Conservation (phyloP, 169 alveolate species). For the Theileria orientalis region DNA sequence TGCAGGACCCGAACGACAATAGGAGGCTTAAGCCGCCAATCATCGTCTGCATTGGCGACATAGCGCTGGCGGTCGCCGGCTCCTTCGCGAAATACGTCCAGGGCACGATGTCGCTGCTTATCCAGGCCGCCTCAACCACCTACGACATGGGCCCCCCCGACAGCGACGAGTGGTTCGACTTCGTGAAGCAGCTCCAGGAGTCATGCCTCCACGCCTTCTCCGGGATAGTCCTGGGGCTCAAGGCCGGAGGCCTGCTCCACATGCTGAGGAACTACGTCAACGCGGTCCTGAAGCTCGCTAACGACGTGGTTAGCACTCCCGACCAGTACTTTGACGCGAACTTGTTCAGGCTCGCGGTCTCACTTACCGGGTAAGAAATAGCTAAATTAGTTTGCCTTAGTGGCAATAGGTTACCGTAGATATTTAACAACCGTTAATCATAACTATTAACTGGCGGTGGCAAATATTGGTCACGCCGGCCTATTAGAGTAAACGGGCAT, state of each 20-base stretch:
- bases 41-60: slow-evolving; percentile 86
- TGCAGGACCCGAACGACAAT: slow-evolving; percentile 78
- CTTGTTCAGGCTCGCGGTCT: slow-evolving; percentile 40
- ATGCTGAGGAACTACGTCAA: slow-evolving; percentile 77
- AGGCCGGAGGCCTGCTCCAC: slow-evolving; percentile 78
- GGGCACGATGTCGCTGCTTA: slow-evolving; percentile 77
- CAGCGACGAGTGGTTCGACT: slow-evolving; percentile 89
- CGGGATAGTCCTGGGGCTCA: slow-evolving; percentile 85
- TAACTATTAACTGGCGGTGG: no score
- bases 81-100: slow-evolving; percentile 74
- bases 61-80: slow-evolving; percentile 85
- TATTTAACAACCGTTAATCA: no score
- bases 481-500: no score
- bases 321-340: slow-evolving; percentile 33
- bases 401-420: no score
- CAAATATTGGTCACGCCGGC: no score
- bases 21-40: slow-evolving; percentile 84
- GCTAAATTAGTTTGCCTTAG: no score
- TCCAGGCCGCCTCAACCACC: slow-evolving; percentile 84
- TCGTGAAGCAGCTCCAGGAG: slow-evolving; percentile 85
- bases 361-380: slow-evolving; percentile 46
- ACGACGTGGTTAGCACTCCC: slow-evolving; percentile 69
- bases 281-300: slow-evolving; percentile 79
- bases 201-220: slow-evolving; percentile 84
- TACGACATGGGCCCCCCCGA: slow-evolving; percentile 84